A percentile compares a stretch with the other conserved stretches of the same genome.
Evolutionary conservation across 2,329 filamentous ascomycete species (phyloP).

Genomic region (Alternaria panax): DNA sequence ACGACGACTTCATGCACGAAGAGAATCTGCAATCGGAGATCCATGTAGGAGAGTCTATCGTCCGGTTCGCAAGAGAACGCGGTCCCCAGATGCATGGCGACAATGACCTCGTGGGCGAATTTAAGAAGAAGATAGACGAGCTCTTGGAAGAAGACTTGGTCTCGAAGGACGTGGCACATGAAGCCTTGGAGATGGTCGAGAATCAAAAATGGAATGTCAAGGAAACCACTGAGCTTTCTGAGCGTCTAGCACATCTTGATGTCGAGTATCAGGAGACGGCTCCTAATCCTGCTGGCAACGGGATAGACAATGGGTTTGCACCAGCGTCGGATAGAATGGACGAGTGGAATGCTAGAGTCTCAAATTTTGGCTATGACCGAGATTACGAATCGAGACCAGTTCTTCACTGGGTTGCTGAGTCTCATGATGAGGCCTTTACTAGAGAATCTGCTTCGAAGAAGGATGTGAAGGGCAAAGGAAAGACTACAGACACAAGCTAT

Average conservation of each 20-base stretch:
- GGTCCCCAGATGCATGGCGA: constrained; percentile 28
- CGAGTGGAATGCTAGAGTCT: not conserved
- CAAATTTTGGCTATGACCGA: not conserved
- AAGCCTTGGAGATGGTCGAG: constrained; percentile 22
- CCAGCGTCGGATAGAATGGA: not conserved
- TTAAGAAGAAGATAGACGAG: constrained; percentile 44
- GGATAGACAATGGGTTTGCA: not conserved
- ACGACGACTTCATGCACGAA: constrained; percentile 48
- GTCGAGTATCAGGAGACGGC: not conserved
- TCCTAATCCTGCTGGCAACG: not conserved
- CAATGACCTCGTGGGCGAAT: constrained; percentile 23
- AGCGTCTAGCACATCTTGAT: constrained; percentile 6
- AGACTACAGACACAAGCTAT: too few species aligned
- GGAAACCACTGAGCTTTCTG: constrained; percentile 8
- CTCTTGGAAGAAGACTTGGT: constrained; percentile 42
- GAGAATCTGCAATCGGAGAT: constrained; percentile 47
- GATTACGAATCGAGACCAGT: not conserved
- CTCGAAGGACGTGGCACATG: constrained; percentile 26
- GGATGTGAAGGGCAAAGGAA: too few species aligned
- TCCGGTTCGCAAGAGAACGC: constrained; percentile 50
- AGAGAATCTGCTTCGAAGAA: too few species aligned
- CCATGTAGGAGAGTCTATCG: constrained; percentile 47
- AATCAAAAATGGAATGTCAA: not conserved
- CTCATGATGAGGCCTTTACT: not conserved
- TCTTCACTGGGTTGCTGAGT: not conserved